Conservation (phyloP, 2,329 filamentous ascomycete genomes). For the Rugonectria rugulosa region DNA sequence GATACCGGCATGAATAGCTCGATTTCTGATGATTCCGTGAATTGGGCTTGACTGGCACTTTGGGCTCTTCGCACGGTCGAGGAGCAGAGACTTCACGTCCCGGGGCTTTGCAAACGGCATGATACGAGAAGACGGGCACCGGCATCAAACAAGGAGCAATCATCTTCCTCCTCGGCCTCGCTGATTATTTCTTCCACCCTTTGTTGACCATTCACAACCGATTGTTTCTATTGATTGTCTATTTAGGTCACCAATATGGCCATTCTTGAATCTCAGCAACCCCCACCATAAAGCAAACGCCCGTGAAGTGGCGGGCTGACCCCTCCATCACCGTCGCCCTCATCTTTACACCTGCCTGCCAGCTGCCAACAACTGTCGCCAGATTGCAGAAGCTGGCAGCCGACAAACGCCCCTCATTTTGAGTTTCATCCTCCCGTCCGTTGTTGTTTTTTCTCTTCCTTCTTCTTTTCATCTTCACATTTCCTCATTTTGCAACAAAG, state of each 20-base stretch:
- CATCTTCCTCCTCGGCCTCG: conserved; percentile 2
- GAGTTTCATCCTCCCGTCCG: neutral
- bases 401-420: neutral
- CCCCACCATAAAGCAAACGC: neutral
- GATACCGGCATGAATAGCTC: conserved; percentile 2
- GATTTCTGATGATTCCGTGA: neutral
- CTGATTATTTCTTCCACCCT: conserved; percentile 2
- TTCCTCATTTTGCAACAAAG: neutral
- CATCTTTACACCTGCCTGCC: neutral
- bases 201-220: neutral
- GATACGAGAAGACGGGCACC: conserved; percentile 1
- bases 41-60: neutral
- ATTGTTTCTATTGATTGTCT: neutral
- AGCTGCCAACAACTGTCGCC: neutral
- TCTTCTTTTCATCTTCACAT: neutral
- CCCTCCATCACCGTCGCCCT: no score
- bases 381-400: neutral
- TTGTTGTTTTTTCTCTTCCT: neutral
- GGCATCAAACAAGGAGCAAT: neutral
- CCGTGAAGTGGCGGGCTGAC: no score
- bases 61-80: neutral
- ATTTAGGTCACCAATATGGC: neutral
- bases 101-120: neutral
- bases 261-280: neutral
- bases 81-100: neutral